Evolutionary conservation across 164 flowering plant species (phyloP), one percentile per base, ranked within the genome.

Genomic region (Annona squamosa): DNA sequence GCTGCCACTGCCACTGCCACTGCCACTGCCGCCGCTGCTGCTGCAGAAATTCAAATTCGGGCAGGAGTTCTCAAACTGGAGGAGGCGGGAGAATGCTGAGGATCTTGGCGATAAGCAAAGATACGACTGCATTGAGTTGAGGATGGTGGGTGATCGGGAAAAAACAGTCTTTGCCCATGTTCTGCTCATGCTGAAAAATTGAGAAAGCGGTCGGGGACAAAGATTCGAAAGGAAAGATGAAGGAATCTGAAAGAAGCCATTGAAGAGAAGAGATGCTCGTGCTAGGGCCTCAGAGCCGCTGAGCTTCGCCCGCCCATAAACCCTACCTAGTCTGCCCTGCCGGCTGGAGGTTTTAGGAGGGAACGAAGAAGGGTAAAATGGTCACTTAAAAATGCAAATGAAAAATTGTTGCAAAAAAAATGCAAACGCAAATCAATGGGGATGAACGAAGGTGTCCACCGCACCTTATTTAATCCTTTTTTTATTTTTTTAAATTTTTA

Each of bases 161-260:
- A 75, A 65, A 12, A 80, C 68, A 66, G 77, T 62, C 70, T 52
- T 77, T 19, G 64, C 72, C 69, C 75, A 74, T 72, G 72, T 73
- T 57, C 76, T 63, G 74, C 47, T 75, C 82, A 80, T 80, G 65
- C 65, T 70, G 73, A 16, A 5, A 68, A 18, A 45, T 18, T 45
- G 43, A 65, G 63, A 19, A 69, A 69, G 61, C 13, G 2, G 6
- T 5, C 52, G 62, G 18, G 48, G 45, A 13, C 46, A 9, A 48
- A 17, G 62, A 12, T 12, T 46, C 3, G 43, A 6, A 19, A 5
- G 18, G 43, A 18, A 6, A 52, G 68, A 10, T 12, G 18, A 48
- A 69, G 43, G 44, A 41, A 48, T 19, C 18, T 42, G 18, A 48
- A 18, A 18, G 71, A 1, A 48, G 71, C 71, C 71, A 69, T 69